Conservation (phyloP, 106 monocot species). For the Amphibolis antarctica region DNA sequence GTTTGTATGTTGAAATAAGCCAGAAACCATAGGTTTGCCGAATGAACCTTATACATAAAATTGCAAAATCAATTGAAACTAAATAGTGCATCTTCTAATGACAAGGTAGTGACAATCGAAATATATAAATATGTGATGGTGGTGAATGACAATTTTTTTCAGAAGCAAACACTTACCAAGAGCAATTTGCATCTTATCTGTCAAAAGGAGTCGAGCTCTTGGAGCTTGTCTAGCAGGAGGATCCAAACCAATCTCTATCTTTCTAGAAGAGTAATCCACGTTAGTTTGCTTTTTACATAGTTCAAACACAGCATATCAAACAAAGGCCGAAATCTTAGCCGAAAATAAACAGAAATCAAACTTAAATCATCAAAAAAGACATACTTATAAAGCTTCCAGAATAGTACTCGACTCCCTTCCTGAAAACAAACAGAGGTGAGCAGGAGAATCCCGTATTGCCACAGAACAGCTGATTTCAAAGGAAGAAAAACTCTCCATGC, state of each 20-base stretch:
- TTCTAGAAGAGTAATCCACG: slow-evolving; percentile 28
- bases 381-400: slow-evolving; percentile 95
- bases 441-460: slow-evolving; percentile 67
- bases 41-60: too few species aligned
- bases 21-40: too few species aligned
- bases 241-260: slow-evolving; percentile 67
- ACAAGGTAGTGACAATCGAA: not conserved
- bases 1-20: too few species aligned
- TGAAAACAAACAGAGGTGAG: slow-evolving; percentile 81
- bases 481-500: slow-evolving; percentile 92
- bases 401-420: slow-evolving; percentile 58
- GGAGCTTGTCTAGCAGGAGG: slow-evolving; percentile 62
- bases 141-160: not conserved
- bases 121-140: not conserved
- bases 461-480: slow-evolving; percentile 43
- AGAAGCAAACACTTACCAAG: slow-evolving; percentile 41
- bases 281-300: not conserved
- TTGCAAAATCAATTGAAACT: too few species aligned
- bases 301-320: not conserved
- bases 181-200: slow-evolving; percentile 88
- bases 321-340: not conserved
- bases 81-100: too few species aligned
- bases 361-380: slow-evolving; percentile 8
- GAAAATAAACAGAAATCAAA: not conserved
- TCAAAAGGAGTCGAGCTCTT: slow-evolving; percentile 62